Base-by-base conservation (phyloP, 1,139 yeast genomes). In the Pichia sp. region DNA sequence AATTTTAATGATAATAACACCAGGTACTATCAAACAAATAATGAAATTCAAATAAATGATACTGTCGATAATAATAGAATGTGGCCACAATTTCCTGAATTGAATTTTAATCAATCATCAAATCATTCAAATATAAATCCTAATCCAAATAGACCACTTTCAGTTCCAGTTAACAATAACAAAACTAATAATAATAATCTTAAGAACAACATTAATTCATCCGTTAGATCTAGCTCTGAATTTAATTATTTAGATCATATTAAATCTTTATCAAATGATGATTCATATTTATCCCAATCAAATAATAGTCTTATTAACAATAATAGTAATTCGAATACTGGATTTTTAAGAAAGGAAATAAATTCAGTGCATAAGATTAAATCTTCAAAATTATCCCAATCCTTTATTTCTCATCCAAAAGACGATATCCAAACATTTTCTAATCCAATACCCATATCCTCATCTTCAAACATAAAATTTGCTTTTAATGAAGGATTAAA, bases 241-340 rank as follows among this genome's bases (percentile, higher is more conserved):
- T 81, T 81, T 55, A 84, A 80, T 59, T 81, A 81, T 55, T 77
- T 80, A 22, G 83, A 84, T 16, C 87, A 81, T 57, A 80, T 81
- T 31, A 73, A 77, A 52, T 45, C 47, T 6, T 33, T 50, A 7
- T 49, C 48, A 2, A 43, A 42, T n/a, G 45, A 50, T 22, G 53
- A 46, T 28, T 39, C 47, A 20, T 44, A 49, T 34, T 35, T 50
- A 12, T 35, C 48, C 10, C 50, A 48, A 23, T 38, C 37, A 7
- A 37, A 35, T 24, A 22, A 46, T n/a, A 16, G 26, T n/a, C 33
- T 37, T 24, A 32, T 4, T 36, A 37, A 20, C 22, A 36, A 12
- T 27, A 35, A 23, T 24, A 4, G 5, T 25, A 34, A 8, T 6
- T n/a, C n/a, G n/a, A 23, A 16, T 28, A 25, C 12, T 25, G 43